A percentile compares a stretch with the other conserved stretches of the same genome.
Conservation (phyloP, 2,329 filamentous ascomycete species). For the Pyricularia pennisetigena region DNA sequence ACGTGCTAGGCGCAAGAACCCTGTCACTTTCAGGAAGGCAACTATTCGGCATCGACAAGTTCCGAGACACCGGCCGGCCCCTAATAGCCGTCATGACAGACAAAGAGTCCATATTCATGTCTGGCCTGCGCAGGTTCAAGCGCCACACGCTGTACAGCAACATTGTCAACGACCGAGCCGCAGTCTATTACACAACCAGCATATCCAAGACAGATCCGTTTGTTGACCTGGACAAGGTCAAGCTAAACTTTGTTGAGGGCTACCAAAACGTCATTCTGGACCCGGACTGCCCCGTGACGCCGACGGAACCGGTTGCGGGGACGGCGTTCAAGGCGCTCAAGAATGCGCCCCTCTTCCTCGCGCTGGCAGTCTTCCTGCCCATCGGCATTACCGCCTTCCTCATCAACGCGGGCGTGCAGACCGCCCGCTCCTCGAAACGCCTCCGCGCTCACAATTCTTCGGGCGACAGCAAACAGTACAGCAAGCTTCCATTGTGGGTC, state of each 20-base stretch:
- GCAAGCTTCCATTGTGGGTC: constrained; percentile 60
- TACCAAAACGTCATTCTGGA: constrained; percentile 72
- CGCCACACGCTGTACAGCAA: constrained; percentile 76
- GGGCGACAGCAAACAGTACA: constrained; percentile 59
- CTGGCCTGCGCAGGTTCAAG: constrained; percentile 65
- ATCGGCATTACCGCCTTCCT: constrained; percentile 58
- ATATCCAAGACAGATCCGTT: constrained; percentile 75
- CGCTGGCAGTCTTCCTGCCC: constrained; percentile 70
- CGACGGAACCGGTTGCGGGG: neutral
- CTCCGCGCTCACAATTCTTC: constrained; percentile 70
- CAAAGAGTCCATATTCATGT: constrained; percentile 75
- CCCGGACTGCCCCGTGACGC: constrained; percentile 43
- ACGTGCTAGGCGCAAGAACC: constrained; percentile 72
- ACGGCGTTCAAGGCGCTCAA: constrained; percentile 24
- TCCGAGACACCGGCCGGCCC: constrained; percentile 72
- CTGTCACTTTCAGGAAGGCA: constrained; percentile 79
- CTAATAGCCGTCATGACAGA: constrained; percentile 76
- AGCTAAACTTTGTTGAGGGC: constrained; percentile 63
- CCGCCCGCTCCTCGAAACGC: constrained; percentile 60
- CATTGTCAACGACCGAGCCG: constrained; percentile 74
- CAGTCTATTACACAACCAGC: constrained; percentile 72
- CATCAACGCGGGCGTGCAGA: constrained; percentile 68
- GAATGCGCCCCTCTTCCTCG: constrained; percentile 17
- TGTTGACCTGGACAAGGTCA: constrained; percentile 53
- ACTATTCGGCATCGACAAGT: constrained; percentile 77